These are phyloP conservation scores for Solanum neorickii DNA, from an alignment of 257 asterid species.

Conservation along the genomic window DNA sequence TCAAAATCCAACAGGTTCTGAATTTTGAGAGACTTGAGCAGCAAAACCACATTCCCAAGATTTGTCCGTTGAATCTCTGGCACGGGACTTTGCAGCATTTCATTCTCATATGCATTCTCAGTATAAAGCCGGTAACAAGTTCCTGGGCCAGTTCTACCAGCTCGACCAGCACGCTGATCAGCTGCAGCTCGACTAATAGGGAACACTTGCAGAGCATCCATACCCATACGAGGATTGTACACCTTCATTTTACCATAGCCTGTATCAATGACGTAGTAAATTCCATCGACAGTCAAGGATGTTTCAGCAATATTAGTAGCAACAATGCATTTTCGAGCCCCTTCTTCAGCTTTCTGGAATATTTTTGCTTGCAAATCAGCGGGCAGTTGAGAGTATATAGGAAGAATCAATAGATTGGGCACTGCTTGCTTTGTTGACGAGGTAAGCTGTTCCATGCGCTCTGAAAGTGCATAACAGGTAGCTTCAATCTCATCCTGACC, in stretches of 20 bases:
- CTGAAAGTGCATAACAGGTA: conserved; percentile 78
- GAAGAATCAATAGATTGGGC: conserved; percentile 79
- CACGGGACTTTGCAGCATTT: conserved; percentile 88
- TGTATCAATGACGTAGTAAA: conserved; percentile 80
- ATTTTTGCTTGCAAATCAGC: conserved; percentile 97
- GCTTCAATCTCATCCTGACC: conserved; percentile 99
- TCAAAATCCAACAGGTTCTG: conserved; percentile 79
- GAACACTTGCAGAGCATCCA: conserved; percentile 98
- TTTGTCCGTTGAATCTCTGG: conserved; percentile 95
- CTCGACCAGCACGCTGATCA: conserved; percentile 96
- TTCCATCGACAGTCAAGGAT: conserved; percentile 88
- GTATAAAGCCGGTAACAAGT: conserved; percentile 90
- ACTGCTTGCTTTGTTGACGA: conserved; percentile 61
- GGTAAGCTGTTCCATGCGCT: conserved; percentile 78
- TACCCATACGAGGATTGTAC: conserved; percentile 97
- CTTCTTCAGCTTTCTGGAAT: conserved; percentile 87
- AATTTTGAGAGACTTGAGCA: conserved; percentile 77
- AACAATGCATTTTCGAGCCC: conserved; percentile 89
- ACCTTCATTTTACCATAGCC: conserved; percentile 93
- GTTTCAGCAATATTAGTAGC: conserved; percentile 98
- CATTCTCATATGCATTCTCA: conserved; percentile 71
- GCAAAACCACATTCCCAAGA: conserved; percentile 87
- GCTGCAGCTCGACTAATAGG: conserved; percentile 97
- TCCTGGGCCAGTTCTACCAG: conserved; percentile 98
- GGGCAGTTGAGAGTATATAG: conserved; percentile 95